These are phyloP conservation scores for Sporobolus alterniflorus DNA, from an alignment of 202 grass and related monocot species.

Conservation along the genomic window DNA sequence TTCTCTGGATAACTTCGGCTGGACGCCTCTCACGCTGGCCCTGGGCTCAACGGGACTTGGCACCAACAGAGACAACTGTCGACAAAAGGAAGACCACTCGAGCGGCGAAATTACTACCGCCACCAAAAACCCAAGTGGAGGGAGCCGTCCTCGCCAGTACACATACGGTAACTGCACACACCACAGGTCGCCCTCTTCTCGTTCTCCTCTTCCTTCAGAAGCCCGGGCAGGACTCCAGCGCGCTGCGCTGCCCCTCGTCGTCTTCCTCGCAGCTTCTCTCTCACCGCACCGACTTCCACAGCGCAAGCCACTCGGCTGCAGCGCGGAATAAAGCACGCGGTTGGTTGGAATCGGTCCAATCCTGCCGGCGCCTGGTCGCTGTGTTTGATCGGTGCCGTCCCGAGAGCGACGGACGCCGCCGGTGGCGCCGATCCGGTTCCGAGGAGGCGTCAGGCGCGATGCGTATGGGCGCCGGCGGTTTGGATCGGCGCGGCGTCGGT, in stretches of 20 bases:
- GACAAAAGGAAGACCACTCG: not conserved
- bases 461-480: not conserved
- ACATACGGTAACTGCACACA: no score
- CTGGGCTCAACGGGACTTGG: not conserved
- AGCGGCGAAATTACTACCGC: not conserved
- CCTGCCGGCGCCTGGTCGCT: not conserved
- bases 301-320: not conserved
- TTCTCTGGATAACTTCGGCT: not conserved
- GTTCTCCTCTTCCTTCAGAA: not conserved
- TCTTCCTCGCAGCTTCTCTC: slow-evolving; percentile 44
- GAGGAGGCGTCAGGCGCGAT: not conserved
- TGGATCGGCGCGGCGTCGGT: not conserved
- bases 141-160: not conserved
- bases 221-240: not conserved
- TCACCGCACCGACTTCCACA: not conserved
- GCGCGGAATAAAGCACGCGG: not conserved
- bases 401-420: not conserved
- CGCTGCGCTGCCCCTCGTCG: slow-evolving; percentile 8
- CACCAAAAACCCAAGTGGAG: not conserved
- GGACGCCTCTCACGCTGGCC: not conserved
- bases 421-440: slow-evolving; percentile 1
- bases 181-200: slow-evolving; percentile 23
- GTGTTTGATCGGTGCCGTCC: not conserved
- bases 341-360: slow-evolving; percentile 24
- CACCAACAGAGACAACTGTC: not conserved